Evolutionary conservation across 352 stramenopile genomes (phyloP).

Genomic region (Phytophthora constricta): DNA sequence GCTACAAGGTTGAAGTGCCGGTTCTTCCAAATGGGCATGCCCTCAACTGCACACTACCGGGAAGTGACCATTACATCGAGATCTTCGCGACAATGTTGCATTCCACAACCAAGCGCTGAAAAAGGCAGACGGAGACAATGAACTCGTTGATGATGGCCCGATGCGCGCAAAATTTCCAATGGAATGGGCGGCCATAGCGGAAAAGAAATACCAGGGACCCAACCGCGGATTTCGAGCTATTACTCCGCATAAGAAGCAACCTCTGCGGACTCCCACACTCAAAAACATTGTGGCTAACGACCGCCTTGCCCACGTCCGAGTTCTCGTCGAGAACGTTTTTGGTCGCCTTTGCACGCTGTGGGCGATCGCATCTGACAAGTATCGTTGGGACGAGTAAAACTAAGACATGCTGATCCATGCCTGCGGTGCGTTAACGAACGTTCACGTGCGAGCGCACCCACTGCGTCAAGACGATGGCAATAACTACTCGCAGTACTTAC

Average conservation of each 20-base stretch:
- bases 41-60: slow-evolving; percentile 18
- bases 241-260: background rate
- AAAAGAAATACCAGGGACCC: slow-evolving; percentile 13
- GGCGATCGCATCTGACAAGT: slow-evolving; percentile 24
- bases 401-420: slow-evolving; percentile 25
- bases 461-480: slow-evolving; percentile 20
- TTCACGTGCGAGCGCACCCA: slow-evolving; percentile 20
- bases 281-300: slow-evolving; percentile 21
- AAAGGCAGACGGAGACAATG: background rate
- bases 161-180: background rate
- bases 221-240: slow-evolving; percentile 1
- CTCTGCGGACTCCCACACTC: slow-evolving; percentile 3
- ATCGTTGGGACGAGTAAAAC: slow-evolving; percentile 19
- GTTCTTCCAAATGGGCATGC: slow-evolving; percentile 19
- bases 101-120: slow-evolving; percentile 5
- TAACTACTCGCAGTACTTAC: slow-evolving; percentile 19
- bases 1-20: slow-evolving; percentile 27
- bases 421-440: slow-evolving; percentile 31
- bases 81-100: slow-evolving; percentile 12
- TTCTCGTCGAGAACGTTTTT: slow-evolving; percentile 35
- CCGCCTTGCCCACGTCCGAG: slow-evolving; percentile 23
- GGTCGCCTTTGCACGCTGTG: slow-evolving; percentile 20
- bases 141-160: background rate
- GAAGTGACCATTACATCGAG: slow-evolving; percentile 8
- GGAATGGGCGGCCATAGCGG: slow-evolving; percentile 1